These are phyloP conservation scores for Ensete glaucum DNA, from an alignment of 176 grass and related monocot genomes.

Conservation along the genomic window DNA sequence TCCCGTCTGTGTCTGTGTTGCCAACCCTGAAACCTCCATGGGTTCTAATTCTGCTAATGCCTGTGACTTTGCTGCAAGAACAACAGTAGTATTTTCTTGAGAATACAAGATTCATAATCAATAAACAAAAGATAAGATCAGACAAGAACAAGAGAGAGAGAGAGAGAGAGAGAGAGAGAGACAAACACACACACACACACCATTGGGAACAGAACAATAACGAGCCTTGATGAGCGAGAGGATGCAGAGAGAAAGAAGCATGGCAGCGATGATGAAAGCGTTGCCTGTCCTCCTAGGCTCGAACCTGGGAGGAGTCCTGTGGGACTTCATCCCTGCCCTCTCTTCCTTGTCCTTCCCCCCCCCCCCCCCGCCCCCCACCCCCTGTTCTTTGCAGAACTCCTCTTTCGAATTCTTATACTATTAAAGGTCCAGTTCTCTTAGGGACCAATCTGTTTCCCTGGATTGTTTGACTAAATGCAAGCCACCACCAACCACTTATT, in stretches of 20 bases:
- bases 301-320: constrained; percentile 32
- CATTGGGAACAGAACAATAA: constrained; percentile 39
- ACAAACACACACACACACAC: neutral
- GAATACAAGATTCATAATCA: neutral
- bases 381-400: neutral
- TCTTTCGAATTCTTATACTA: neutral
- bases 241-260: constrained; percentile 49
- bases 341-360: neutral
- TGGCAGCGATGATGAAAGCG: constrained; percentile 45
- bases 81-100: neutral
- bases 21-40: neutral
- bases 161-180: neutral
- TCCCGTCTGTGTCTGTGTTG: neutral
- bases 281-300: constrained; percentile 51
- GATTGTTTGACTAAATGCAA: neutral
- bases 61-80: constrained; percentile 4
- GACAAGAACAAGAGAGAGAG: neutral
- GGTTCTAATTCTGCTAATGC: neutral
- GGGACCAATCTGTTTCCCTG: neutral
- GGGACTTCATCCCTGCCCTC: constrained; percentile 35
- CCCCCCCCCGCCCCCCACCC: neutral
- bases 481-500: neutral
- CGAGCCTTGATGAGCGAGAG: constrained; percentile 49
- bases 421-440: neutral
- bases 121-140: neutral